Conservation (phyloP, 805 yeast genomes). For the Saccharomycopsis fibuligera region DNA sequence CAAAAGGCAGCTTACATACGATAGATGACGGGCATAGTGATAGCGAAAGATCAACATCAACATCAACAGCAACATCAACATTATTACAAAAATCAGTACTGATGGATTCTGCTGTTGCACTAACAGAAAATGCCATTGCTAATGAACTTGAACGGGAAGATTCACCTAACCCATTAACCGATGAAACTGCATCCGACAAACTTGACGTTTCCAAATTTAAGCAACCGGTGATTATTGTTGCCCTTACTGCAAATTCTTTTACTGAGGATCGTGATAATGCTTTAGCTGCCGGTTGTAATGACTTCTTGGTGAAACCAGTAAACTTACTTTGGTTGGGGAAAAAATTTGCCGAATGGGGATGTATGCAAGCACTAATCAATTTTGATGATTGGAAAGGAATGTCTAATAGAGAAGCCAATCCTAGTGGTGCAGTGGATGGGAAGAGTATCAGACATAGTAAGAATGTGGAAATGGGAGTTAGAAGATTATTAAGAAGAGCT, state of each 20-base stretch:
- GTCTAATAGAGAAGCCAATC: conserved; percentile 29
- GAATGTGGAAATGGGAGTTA: conserved; percentile 2
- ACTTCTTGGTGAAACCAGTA: conserved; percentile 92
- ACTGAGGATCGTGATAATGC: conserved; percentile 85
- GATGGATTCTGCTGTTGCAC: neutral
- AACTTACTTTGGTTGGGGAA: conserved; percentile 89
- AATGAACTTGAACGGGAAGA: conserved; percentile 21
- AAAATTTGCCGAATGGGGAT: conserved; percentile 96
- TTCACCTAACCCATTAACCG: conserved; percentile 23
- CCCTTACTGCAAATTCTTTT: conserved; percentile 87
- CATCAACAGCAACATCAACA: neutral
- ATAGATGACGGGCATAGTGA: neutral
- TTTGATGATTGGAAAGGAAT: conserved; percentile 83
- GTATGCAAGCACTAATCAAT: conserved; percentile 96
- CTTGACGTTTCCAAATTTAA: conserved; percentile 61
- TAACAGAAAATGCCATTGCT: conserved; percentile 33
- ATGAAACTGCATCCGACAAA: conserved; percentile 35
- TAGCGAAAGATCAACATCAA: neutral
- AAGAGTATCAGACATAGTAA: neutral
- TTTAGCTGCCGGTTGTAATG: conserved; percentile 95
- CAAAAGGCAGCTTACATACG: neutral
- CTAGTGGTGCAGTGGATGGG: neutral
- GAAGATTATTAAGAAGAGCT: conserved; percentile 1
- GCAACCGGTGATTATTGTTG: conserved; percentile 96
- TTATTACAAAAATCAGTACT: too few relatives aligned